phyloP scores from a whole-genome alignment of 106 monocot species.

The Dioscorea zingiberensis region DNA sequence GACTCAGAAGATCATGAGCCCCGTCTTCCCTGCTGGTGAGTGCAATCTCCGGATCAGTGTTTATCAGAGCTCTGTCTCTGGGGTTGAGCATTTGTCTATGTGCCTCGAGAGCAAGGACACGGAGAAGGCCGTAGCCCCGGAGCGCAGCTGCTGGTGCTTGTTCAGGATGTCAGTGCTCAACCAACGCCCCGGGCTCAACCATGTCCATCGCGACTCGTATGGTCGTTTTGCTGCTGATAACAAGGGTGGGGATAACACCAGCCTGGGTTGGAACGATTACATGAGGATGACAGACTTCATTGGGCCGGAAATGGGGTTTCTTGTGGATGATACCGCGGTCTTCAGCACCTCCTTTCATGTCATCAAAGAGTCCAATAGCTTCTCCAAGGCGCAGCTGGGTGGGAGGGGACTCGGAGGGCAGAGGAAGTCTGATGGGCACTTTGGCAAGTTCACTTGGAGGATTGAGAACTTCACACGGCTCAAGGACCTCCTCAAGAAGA shows the following conservation, averaged over 20 bases:
- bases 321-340: constrained; percentile 62
- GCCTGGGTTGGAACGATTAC: constrained; percentile 94
- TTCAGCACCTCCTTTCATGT: constrained; percentile 88
- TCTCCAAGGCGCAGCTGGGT: constrained; percentile 42
- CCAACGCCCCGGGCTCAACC: constrained; percentile 50
- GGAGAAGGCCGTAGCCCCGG: constrained; percentile 40
- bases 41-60: constrained; percentile 85
- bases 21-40: constrained; percentile 76
- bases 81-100: constrained; percentile 71
- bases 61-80: constrained; percentile 70
- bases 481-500: constrained; percentile 94
- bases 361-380: constrained; percentile 74
- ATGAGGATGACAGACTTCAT: constrained; percentile 80
- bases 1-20: constrained; percentile 94
- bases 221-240: constrained; percentile 83
- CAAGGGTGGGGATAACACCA: constrained; percentile 75
- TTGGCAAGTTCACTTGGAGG: constrained; percentile 92
- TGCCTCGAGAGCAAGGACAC: constrained; percentile 96
- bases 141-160: constrained; percentile 91
- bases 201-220: constrained; percentile 83
- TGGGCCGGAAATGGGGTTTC: constrained; percentile 41
- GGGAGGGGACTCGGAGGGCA: constrained; percentile 32
- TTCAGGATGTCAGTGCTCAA: constrained; percentile 82
- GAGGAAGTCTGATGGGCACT: constrained; percentile 80
- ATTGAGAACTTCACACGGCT: constrained; percentile 90